Evolutionary conservation across 2,329 filamentous ascomycete species (phyloP).

Genomic region (Coccinonectria pachysandricola): DNA sequence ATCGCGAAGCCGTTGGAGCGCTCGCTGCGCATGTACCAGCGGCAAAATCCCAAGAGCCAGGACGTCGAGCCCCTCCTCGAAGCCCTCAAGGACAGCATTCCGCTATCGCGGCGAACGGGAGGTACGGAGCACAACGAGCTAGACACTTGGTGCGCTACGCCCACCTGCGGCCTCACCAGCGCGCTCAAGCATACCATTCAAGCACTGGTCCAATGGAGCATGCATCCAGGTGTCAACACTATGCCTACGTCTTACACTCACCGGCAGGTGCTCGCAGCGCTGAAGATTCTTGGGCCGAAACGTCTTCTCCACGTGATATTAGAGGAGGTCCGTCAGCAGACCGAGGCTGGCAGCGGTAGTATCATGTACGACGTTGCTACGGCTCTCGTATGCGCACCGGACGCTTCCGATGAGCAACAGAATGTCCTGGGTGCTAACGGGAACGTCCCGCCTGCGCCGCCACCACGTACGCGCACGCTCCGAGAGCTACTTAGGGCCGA

Average conservation of each 20-base stretch:
- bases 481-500: slow-evolving; percentile 49
- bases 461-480: slow-evolving; percentile 44
- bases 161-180: slow-evolving; percentile 44
- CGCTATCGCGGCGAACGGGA: slow-evolving; percentile 48
- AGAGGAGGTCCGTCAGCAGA: slow-evolving; percentile 56
- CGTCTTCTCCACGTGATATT: slow-evolving; percentile 51
- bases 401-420: slow-evolving; percentile 36
- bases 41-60: slow-evolving; percentile 54
- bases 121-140: slow-evolving; percentile 56
- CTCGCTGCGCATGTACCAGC: slow-evolving; percentile 55
- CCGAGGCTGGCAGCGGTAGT: slow-evolving; percentile 46
- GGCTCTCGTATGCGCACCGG: slow-evolving; percentile 59
- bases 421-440: slow-evolving; percentile 25
- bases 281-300: slow-evolving; percentile 51
- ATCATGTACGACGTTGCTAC: slow-evolving; percentile 60
- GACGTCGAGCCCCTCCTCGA: slow-evolving; percentile 60
- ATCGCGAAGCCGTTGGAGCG: slow-evolving; percentile 59
- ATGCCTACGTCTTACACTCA: slow-evolving; percentile 62
- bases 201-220: slow-evolving; percentile 55
- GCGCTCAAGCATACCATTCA: slow-evolving; percentile 52
- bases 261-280: slow-evolving; percentile 52
- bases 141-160: slow-evolving; percentile 52
- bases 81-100: slow-evolving; percentile 51
- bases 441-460: slow-evolving; percentile 21
- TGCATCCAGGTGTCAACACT: slow-evolving; percentile 42